Percentiles rank a stretch among this genome's conserved stretches.
These are phyloP conservation scores for Oryza brachyantha DNA, from an alignment of 176 grass and related monocot species.

Conservation along the genomic window DNA sequence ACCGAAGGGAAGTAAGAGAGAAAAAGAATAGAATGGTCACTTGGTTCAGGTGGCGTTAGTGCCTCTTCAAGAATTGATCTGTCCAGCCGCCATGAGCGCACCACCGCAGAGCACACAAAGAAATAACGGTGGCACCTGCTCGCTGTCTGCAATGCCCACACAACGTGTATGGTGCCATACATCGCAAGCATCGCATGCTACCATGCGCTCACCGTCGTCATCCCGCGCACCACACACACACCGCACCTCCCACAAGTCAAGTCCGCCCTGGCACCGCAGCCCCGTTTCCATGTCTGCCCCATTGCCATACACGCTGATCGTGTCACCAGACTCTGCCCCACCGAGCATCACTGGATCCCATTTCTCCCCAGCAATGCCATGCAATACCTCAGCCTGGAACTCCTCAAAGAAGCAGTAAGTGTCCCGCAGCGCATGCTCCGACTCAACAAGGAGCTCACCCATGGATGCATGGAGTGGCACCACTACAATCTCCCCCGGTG, in stretches of 20 bases:
- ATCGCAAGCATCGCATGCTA: slow-evolving; percentile 68
- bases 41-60: slow-evolving; percentile 27
- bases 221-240: slow-evolving; percentile 70
- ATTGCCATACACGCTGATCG: slow-evolving; percentile 47
- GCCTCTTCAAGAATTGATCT: slow-evolving; percentile 34
- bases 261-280: slow-evolving; percentile 60
- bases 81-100: slow-evolving; percentile 34
- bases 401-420: slow-evolving; percentile 73
- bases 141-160: slow-evolving; percentile 52
- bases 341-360: slow-evolving; percentile 95
- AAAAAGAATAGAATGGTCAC: slow-evolving; percentile 28
- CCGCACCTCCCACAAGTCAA: slow-evolving; percentile 48
- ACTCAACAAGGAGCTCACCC: slow-evolving; percentile 64
- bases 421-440: slow-evolving; percentile 65
- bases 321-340: slow-evolving; percentile 72
- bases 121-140: slow-evolving; percentile 59
- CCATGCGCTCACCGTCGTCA: slow-evolving; percentile 91
- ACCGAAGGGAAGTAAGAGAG: not conserved
- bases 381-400: slow-evolving; percentile 53
- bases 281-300: slow-evolving; percentile 56
- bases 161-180: slow-evolving; percentile 83
- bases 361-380: slow-evolving; percentile 69
- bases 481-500: slow-evolving; percentile 73
- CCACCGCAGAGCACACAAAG: slow-evolving; percentile 66
- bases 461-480: slow-evolving; percentile 77